phyloP scores from a whole-genome alignment of 2,329 filamentous ascomycete genomes.

The Plenodomus tracheiphilus region DNA sequence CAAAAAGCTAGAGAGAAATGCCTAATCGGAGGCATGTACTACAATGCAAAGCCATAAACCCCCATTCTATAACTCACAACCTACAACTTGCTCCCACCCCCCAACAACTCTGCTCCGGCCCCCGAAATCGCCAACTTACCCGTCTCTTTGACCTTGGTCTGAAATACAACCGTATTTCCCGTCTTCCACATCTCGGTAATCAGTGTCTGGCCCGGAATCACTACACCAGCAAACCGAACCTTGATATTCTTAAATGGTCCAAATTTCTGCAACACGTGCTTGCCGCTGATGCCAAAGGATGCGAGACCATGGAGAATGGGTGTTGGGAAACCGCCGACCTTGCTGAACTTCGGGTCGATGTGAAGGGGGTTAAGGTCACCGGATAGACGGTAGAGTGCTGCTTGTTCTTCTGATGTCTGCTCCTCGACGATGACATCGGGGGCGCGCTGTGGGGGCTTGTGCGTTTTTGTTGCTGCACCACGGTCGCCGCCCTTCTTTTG shows the following conservation, averaged over 20 bases:
- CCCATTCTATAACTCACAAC: too few species aligned
- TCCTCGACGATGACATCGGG: slow-evolving; percentile 85
- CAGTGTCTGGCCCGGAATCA: slow-evolving; percentile 84
- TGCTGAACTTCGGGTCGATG: slow-evolving; percentile 91
- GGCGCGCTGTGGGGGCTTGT: slow-evolving; percentile 74
- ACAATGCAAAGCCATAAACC: too few species aligned
- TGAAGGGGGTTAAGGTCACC: slow-evolving; percentile 97
- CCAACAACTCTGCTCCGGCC: slow-evolving; percentile 75
- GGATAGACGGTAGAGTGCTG: slow-evolving; percentile 87
- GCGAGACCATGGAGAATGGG: slow-evolving; percentile 97
- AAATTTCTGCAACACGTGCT: slow-evolving; percentile 84
- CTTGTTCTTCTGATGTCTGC: slow-evolving; percentile 86
- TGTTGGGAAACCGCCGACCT: slow-evolving; percentile 90
- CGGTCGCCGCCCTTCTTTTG: slow-evolving; percentile 75
- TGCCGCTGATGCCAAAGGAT: slow-evolving; percentile 88
- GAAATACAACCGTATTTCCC: slow-evolving; percentile 76
- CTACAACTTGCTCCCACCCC: slow-evolving; percentile 48
- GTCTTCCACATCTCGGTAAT: slow-evolving; percentile 96
- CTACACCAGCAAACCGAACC: slow-evolving; percentile 85
- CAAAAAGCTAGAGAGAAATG: too few species aligned
- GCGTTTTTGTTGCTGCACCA: slow-evolving; percentile 76
- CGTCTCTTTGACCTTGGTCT: slow-evolving; percentile 88
- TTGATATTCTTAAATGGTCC: slow-evolving; percentile 90
- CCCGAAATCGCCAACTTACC: slow-evolving; percentile 85
- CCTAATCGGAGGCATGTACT: too few species aligned